A percentile compares a stretch with the other conserved stretches of the same genome.
These are phyloP conservation scores for Pisolithus albus DNA, from an alignment of 768 basidiomycete genomes.

Conservation along the genomic window DNA sequence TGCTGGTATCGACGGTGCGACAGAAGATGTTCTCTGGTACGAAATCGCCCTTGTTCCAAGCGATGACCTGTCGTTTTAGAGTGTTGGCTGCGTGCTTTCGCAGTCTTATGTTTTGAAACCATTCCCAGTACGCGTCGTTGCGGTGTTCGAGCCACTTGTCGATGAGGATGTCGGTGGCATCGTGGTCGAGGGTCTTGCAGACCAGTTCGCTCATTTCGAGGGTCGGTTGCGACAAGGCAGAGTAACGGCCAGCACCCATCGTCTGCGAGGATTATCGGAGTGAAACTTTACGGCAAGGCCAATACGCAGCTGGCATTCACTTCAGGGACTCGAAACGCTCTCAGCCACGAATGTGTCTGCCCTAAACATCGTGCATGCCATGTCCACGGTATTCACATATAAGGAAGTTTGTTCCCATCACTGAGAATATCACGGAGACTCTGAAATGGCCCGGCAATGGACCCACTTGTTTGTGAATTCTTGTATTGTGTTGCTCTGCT, in stretches of 20 bases:
- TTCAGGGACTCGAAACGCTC: neutral
- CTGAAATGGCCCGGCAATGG: too few species aligned
- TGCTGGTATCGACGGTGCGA: constrained; percentile 70
- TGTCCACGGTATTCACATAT: neutral
- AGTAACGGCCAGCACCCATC: constrained; percentile 38
- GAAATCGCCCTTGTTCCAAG: constrained; percentile 64
- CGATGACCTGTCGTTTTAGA: constrained; percentile 43
- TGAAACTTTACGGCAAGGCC: too few species aligned
- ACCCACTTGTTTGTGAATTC: too few species aligned
- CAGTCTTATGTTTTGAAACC: constrained; percentile 67
- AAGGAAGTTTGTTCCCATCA: neutral
- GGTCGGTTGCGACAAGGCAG: constrained; percentile 56
- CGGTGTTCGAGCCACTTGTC: constrained; percentile 80
- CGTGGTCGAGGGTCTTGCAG: constrained; percentile 70
- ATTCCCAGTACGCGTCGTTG: constrained; percentile 69
- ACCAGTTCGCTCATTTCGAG: constrained; percentile 75
- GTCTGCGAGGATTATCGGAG: neutral
- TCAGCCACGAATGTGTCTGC: neutral
- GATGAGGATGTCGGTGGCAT: constrained; percentile 70
- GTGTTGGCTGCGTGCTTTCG: constrained; percentile 51
- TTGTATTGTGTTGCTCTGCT: too few species aligned
- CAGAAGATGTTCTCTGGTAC: constrained; percentile 76
- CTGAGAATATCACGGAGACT: too few species aligned
- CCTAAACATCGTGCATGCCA: neutral
- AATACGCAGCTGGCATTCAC: too few species aligned